Conservation (phyloP, 305 asterid species). For the Fraxinus ornus region DNA sequence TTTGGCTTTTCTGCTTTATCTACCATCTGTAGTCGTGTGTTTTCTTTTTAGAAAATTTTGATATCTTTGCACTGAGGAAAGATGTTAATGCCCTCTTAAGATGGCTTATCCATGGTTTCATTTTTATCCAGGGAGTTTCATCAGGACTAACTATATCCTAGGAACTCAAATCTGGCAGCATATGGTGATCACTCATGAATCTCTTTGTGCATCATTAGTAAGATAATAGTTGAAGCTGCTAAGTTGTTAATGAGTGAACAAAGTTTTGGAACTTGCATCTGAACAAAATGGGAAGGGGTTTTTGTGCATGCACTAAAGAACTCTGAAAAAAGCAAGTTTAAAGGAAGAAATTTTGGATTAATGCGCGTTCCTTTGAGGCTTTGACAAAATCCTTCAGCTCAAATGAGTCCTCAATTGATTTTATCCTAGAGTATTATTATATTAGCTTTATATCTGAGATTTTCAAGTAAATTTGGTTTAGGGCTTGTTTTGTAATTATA, state of each 20-base stretch:
- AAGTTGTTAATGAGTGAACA: not conserved
- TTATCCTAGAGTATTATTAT: not conserved
- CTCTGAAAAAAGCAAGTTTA: not conserved
- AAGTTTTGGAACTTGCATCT: not conserved
- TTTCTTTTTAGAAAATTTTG: not conserved
- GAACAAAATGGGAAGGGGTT: not conserved
- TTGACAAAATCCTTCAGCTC: not conserved
- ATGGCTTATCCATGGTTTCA: not conserved
- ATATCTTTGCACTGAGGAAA: not conserved
- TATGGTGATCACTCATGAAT: not conserved
- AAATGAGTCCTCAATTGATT: not conserved
- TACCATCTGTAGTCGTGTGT: not conserved
- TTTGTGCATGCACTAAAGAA: not conserved
- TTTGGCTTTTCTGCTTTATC: not conserved
- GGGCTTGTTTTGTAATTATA: not conserved
- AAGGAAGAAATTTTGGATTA: not conserved
- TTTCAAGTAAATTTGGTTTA: not conserved
- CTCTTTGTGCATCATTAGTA: not conserved
- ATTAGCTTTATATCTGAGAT: not conserved
- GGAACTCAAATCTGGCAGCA: not conserved
- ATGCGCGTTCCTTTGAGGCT: not conserved
- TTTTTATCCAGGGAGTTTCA: not conserved
- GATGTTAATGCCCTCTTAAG: not conserved
- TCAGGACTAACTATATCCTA: not conserved
- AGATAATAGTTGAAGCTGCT: not conserved